phyloP scores from a whole-genome alignment of 208 protist species.

The Herpetomonas tarakana region DNA sequence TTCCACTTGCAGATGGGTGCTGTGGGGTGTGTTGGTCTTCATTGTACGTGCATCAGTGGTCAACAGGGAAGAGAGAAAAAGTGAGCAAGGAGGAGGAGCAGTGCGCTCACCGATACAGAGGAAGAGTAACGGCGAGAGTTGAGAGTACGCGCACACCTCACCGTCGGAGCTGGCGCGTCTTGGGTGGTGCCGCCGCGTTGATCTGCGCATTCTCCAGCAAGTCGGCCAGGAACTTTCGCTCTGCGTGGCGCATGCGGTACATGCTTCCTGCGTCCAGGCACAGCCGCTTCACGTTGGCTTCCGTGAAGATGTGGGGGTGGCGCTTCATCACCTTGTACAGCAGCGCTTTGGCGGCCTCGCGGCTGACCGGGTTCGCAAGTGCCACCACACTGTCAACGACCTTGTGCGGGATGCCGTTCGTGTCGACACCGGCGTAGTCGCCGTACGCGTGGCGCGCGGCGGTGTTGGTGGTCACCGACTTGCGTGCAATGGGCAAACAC shows the following conservation, averaged over 20 bases:
- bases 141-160: background rate
- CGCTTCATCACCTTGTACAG: constrained; percentile 76
- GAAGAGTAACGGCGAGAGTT: too few species aligned
- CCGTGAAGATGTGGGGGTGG: constrained; percentile 60
- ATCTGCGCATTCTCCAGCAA: constrained; percentile 74
- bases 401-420: constrained; percentile 33
- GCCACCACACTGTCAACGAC: constrained; percentile 57
- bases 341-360: constrained; percentile 67
- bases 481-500: constrained; percentile 52
- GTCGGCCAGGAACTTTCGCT: constrained; percentile 83
- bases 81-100: too few species aligned
- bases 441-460: constrained; percentile 45
- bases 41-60: too few species aligned
- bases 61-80: too few species aligned
- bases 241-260: constrained; percentile 73
- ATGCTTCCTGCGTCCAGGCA: constrained; percentile 44
- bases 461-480: constrained; percentile 29
- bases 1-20: too few species aligned
- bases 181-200: constrained; percentile 2
- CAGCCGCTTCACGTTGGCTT: constrained; percentile 46
- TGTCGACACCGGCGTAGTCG: constrained; percentile 13
- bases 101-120: too few species aligned
- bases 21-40: too few species aligned
- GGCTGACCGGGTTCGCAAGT: constrained; percentile 76
- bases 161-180: constrained; percentile 1